phyloP scores from a whole-genome alignment of 495 filamentous ascomycete species.

The Aspergillus affinis region DNA sequence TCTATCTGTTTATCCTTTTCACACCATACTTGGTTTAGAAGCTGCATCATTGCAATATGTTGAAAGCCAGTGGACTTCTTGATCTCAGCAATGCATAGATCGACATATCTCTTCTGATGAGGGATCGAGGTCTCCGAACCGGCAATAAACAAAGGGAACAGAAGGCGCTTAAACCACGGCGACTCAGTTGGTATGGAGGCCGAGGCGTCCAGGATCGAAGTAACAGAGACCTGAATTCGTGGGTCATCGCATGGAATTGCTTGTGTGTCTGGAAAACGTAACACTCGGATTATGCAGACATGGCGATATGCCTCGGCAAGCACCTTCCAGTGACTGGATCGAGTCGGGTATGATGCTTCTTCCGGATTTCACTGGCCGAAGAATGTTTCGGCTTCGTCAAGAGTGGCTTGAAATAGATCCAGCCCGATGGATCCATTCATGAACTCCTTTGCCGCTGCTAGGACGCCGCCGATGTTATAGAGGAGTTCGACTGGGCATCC shows the following conservation, averaged over 20 bases:
- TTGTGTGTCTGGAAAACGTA: not conserved
- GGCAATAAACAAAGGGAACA: constrained; percentile 7
- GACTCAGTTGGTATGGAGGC: not conserved
- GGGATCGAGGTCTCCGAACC: constrained; percentile 5
- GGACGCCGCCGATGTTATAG: constrained; percentile 9
- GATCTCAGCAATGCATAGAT: constrained; percentile 11
- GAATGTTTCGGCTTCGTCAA: not conserved
- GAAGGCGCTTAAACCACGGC: not conserved
- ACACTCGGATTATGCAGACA: constrained; percentile 1
- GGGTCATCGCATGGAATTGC: not conserved
- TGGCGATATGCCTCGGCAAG: constrained; percentile 5
- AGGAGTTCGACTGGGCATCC: constrained; percentile 7
- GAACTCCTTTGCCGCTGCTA: constrained; percentile 5
- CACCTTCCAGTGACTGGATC: not conserved
- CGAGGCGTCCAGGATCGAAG: not conserved
- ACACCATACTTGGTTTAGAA: not conserved
- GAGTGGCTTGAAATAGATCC: not conserved
- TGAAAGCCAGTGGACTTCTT: constrained; percentile 10
- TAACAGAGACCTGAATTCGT: not conserved
- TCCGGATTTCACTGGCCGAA: not conserved
- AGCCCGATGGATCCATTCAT: not conserved
- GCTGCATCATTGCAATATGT: not conserved
- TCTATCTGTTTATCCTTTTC: not conserved
- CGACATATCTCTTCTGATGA: constrained; percentile 10
- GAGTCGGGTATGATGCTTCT: not conserved